phyloP scores from a whole-genome alignment of 768 basidiomycete species.

The Hypholoma sublateritium region DNA sequence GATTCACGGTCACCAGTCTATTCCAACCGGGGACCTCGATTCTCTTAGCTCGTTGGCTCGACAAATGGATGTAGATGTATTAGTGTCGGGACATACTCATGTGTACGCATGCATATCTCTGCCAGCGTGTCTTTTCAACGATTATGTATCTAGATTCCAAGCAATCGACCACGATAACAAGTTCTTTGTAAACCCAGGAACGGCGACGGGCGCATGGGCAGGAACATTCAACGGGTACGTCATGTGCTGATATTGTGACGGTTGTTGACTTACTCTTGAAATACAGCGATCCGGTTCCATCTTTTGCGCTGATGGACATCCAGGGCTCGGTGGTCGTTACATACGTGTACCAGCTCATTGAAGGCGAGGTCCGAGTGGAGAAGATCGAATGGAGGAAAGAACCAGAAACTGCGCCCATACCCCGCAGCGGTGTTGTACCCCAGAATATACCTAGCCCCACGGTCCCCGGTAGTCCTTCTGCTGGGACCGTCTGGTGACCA shows the following conservation, averaged over 20 bases:
- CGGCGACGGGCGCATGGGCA: slow-evolving; percentile 93
- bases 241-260: neutral
- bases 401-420: slow-evolving; percentile 36
- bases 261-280: slow-evolving; percentile 4
- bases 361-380: slow-evolving; percentile 91
- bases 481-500: slow-evolving; percentile 23
- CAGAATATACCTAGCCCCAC: slow-evolving; percentile 49
- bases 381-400: slow-evolving; percentile 86
- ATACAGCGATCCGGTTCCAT: slow-evolving; percentile 80
- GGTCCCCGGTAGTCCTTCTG: slow-evolving; percentile 21
- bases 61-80: slow-evolving; percentile 97
- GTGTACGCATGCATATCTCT: slow-evolving; percentile 51
- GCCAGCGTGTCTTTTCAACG: neutral
- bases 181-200: slow-evolving; percentile 96
- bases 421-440: slow-evolving; percentile 45
- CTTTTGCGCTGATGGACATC: slow-evolving; percentile 97
- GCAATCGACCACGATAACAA: slow-evolving; percentile 88
- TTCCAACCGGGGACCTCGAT: slow-evolving; percentile 91
- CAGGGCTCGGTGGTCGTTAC: slow-evolving; percentile 97
- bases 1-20: slow-evolving; percentile 91
- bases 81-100: slow-evolving; percentile 93
- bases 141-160: slow-evolving; percentile 65
- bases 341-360: slow-evolving; percentile 94
- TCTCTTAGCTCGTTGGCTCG: slow-evolving; percentile 85
- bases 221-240: slow-evolving; percentile 68